Conservation (phyloP, 2,329 filamentous ascomycete species). For the Arthrobotrys pseudoclavata region DNA sequence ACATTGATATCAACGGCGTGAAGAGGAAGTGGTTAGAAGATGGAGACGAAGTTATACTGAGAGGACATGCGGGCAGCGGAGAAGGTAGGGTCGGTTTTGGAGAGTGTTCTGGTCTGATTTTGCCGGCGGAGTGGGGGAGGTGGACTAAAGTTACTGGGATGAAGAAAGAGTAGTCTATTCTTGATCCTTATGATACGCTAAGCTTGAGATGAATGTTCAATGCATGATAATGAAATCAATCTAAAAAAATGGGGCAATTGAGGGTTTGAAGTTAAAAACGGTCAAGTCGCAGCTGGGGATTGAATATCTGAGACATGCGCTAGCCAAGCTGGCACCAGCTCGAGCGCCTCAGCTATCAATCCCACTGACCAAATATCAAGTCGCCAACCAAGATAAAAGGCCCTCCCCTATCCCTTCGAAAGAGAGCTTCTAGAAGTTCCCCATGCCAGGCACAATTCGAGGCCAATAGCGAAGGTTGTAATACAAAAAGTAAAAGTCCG, state of each 20-base stretch:
- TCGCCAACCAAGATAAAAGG: slow-evolving; percentile 1
- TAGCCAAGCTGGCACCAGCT: not conserved
- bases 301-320: slow-evolving; percentile 23
- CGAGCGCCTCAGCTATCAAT: not conserved
- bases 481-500: not conserved
- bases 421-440: slow-evolving; percentile 7
- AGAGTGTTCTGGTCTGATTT: slow-evolving; percentile 76
- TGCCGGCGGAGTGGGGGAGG: slow-evolving; percentile 66
- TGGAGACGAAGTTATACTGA: slow-evolving; percentile 77
- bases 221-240: slow-evolving; percentile 12
- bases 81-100: slow-evolving; percentile 82
- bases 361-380: not conserved
- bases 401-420: not conserved
- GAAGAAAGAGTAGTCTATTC: slow-evolving; percentile 30
- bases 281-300: slow-evolving; percentile 24
- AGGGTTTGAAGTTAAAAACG: not conserved
- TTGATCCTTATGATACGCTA: not conserved
- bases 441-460: slow-evolving; percentile 6
- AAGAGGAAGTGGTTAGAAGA: slow-evolving; percentile 80
- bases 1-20: slow-evolving; percentile 69
- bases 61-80: slow-evolving; percentile 74
- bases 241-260: not conserved
- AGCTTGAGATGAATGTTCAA: not conserved
- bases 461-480: slow-evolving; percentile 21
- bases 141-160: slow-evolving; percentile 40